A percentile compares a stretch with the other conserved stretches of the same genome.
These are phyloP conservation scores for Schwanniomyces polymorphus DNA, from an alignment of 805 yeast genomes.

Conservation along the genomic window DNA sequence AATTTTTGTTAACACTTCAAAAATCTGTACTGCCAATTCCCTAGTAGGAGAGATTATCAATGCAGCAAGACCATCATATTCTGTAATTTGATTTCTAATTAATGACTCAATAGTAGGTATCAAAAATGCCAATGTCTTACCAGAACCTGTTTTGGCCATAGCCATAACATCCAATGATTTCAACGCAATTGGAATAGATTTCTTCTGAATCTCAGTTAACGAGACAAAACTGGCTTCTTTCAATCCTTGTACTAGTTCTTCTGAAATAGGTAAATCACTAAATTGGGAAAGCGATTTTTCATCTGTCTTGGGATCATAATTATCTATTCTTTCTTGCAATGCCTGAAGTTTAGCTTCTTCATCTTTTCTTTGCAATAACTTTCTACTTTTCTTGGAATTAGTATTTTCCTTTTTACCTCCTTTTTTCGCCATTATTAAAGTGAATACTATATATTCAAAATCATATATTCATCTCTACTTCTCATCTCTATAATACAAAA, in stretches of 20 bases:
- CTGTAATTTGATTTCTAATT: conserved; percentile 71
- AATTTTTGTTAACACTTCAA: conserved; percentile 80
- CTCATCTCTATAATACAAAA: conserved; percentile 6
- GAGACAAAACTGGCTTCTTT: conserved; percentile 74
- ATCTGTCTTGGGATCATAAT: conserved; percentile 46
- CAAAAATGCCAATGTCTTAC: conserved; percentile 85
- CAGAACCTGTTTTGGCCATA: conserved; percentile 89
- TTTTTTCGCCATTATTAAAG: conserved; percentile 17
- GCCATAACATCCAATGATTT: conserved; percentile 81
- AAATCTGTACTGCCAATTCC: conserved; percentile 87
- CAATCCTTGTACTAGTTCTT: conserved; percentile 66
- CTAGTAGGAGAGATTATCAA: conserved; percentile 89
- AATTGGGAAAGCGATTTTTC: conserved; percentile 46
- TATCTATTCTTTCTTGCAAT: conserved; percentile 53
- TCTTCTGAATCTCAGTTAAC: conserved; percentile 84
- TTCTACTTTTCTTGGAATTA: conserved; percentile 11
- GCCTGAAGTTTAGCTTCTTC: conserved; percentile 37
- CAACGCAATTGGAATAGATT: conserved; percentile 72
- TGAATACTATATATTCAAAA: not conserved
- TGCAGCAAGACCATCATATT: conserved; percentile 86
- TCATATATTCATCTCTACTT: conserved; percentile 1
- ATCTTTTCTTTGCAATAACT: conserved; percentile 20
- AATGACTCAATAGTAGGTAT: conserved; percentile 77
- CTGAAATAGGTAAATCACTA: conserved; percentile 74
- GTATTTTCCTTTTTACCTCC: conserved; percentile 10